Conservation (phyloP, 176 grass and related monocot genomes). For the Microstegium vimineum region DNA sequence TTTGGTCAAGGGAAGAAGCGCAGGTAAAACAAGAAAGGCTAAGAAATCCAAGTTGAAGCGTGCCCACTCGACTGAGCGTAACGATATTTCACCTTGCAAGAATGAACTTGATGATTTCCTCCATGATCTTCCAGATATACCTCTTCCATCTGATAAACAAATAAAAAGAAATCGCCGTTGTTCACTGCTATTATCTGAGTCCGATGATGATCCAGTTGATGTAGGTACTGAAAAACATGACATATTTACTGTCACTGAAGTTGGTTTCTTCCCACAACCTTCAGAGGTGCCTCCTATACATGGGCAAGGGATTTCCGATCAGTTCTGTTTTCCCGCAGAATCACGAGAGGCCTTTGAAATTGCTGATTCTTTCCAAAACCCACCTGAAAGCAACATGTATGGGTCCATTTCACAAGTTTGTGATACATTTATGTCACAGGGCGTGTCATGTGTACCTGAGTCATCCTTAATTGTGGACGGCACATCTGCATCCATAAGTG, state of each 20-base stretch:
- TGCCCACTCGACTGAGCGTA: conserved; percentile 32
- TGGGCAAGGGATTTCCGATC: conserved; percentile 15
- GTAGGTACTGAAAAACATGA: conserved; percentile 22
- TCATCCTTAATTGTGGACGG: conserved; percentile 48
- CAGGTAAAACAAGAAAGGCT: conserved; percentile 46
- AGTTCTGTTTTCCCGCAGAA: conserved; percentile 21
- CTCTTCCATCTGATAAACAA: conserved; percentile 39
- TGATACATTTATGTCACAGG: conserved; percentile 75
- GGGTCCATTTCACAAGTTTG: conserved; percentile 68
- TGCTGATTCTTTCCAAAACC: conserved; percentile 37
- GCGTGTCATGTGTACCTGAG: conserved; percentile 71
- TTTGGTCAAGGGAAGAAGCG: conserved; percentile 31
- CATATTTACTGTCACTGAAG: conserved; percentile 7
- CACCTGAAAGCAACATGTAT: conserved; percentile 41
- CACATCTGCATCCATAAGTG: conserved; percentile 41
- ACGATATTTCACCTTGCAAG: conserved; percentile 49
- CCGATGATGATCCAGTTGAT: conserved; percentile 52
- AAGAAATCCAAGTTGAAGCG: conserved; percentile 75
- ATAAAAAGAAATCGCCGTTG: conserved; percentile 44
- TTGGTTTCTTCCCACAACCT: conserved; percentile 19
- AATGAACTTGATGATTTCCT: conserved; percentile 90
- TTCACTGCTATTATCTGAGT: conserved; percentile 58
- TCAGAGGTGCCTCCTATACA: conserved; percentile 20
- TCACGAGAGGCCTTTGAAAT: conserved; percentile 38
- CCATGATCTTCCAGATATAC: conserved; percentile 44